phyloP scores from a whole-genome alignment of 352 stramenopile genomes.

The Nothophytophthora sp. region DNA sequence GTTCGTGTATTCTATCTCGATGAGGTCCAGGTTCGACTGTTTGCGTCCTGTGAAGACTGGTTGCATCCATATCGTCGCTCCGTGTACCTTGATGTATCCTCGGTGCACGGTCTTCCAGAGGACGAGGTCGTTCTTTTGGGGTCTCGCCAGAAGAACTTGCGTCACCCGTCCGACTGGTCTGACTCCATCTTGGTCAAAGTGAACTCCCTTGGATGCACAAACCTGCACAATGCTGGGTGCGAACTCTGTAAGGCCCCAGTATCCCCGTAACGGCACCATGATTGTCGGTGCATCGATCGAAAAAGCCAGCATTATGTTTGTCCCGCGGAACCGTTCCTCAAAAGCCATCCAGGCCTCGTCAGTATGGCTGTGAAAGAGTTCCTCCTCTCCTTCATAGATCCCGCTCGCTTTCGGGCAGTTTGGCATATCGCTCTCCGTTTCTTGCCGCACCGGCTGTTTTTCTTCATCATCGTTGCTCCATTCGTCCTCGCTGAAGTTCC shows the following conservation, averaged over 20 bases:
- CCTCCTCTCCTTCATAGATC: not conserved
- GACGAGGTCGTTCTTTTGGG: not conserved
- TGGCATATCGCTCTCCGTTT: too few species aligned
- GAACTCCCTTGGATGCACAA: not conserved
- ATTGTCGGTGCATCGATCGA: constrained; percentile 1
- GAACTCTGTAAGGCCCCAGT: not conserved
- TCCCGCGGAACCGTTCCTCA: not conserved
- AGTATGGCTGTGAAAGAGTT: not conserved
- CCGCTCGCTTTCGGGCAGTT: too few species aligned
- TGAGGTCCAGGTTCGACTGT: constrained; percentile 3
- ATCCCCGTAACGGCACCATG: not conserved
- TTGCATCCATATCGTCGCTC: constrained; percentile 1
- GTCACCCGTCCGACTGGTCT: not conserved
- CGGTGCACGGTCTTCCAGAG: constrained; percentile 2
- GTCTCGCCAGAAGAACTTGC: not conserved
- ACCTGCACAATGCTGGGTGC: not conserved
- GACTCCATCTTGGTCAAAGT: not conserved
- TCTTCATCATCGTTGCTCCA: too few species aligned
- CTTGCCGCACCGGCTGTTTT: too few species aligned
- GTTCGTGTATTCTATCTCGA: constrained; percentile 5
- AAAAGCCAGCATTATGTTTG: not conserved
- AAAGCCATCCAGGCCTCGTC: not conserved
- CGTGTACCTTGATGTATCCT: constrained; percentile 6
- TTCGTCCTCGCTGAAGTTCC: too few species aligned
- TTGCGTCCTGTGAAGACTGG: constrained; percentile 4